Conservation (phyloP, 805 yeast species). For the Ogataea polymorpha region DNA sequence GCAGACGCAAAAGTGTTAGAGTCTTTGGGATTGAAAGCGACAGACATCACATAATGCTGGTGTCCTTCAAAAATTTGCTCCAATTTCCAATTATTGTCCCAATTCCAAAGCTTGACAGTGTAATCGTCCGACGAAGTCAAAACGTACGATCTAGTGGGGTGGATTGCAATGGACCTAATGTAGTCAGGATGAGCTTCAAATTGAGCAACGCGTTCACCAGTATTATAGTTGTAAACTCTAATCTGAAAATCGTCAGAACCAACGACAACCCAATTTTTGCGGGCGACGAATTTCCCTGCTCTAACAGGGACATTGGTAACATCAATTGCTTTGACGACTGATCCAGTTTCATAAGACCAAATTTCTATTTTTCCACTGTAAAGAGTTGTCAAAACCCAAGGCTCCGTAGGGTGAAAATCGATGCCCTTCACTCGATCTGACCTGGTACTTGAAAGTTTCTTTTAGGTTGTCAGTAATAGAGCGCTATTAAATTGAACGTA, state of each 20-base stretch:
- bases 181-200: conserved; percentile 99
- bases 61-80: conserved; percentile 95
- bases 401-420: conserved; percentile 97
- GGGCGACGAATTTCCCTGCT: conserved; percentile 90
- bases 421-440: conserved; percentile 97
- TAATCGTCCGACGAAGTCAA: conserved; percentile 90
- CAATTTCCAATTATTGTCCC: conserved; percentile 91
- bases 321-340: conserved; percentile 83
- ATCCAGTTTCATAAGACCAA: conserved; percentile 87
- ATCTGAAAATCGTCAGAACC: conserved; percentile 96
- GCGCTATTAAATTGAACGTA: conserved; percentile 22
- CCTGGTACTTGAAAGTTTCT: conserved; percentile 84
- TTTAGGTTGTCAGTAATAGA: conserved; percentile 2
- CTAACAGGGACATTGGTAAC: conserved; percentile 96
- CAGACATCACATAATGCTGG: conserved; percentile 90
- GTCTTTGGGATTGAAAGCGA: conserved; percentile 96
- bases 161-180: conserved; percentile 89
- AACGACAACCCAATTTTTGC: conserved; percentile 95
- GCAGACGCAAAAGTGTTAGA: conserved; percentile 97
- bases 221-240: conserved; percentile 90
- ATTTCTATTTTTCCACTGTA: conserved; percentile 89
- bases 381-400: conserved; percentile 91
- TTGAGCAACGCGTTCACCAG: conserved; percentile 90
- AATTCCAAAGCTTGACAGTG: conserved; percentile 91
- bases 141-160: conserved; percentile 87